Conservation (phyloP, 139 green algal species). For the Coelastrella sp. region DNA sequence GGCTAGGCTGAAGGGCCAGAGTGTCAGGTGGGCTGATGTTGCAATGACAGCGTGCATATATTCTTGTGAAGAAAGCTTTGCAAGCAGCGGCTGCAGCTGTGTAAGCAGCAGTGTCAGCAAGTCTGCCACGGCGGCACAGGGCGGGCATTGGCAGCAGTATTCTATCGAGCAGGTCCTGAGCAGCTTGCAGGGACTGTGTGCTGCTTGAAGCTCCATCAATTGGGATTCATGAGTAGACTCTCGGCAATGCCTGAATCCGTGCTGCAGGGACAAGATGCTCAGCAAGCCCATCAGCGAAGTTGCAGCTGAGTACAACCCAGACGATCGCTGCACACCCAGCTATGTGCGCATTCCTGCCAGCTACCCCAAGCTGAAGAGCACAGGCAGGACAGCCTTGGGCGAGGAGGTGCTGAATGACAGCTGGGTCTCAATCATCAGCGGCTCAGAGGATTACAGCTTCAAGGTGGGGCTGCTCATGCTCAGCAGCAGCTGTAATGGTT, state of each 20-base stretch:
- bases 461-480: constrained; percentile 49
- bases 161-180: no score
- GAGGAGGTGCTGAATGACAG: constrained; percentile 89
- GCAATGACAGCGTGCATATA: no score
- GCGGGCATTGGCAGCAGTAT: no score
- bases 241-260: not conserved
- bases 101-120: no score
- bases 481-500: not conserved
- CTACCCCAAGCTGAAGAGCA: constrained; percentile 79
- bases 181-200: no score
- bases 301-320: constrained; percentile 62
- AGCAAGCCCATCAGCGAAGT: constrained; percentile 94
- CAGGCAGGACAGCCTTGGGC: constrained; percentile 64
- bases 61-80: no score
- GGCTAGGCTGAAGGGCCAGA: constrained; percentile 34
- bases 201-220: no score
- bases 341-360: constrained; percentile 94
- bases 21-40: not conserved
- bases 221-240: no score
- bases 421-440: constrained; percentile 96
- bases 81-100: no score
- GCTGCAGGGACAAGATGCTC: constrained; percentile 84
- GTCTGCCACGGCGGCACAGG: no score
- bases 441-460: constrained; percentile 78
- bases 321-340: constrained; percentile 49